These are phyloP conservation scores for Hypoxylon fuscum DNA, from an alignment of 495 filamentous ascomycete species.

Conservation along the genomic window DNA sequence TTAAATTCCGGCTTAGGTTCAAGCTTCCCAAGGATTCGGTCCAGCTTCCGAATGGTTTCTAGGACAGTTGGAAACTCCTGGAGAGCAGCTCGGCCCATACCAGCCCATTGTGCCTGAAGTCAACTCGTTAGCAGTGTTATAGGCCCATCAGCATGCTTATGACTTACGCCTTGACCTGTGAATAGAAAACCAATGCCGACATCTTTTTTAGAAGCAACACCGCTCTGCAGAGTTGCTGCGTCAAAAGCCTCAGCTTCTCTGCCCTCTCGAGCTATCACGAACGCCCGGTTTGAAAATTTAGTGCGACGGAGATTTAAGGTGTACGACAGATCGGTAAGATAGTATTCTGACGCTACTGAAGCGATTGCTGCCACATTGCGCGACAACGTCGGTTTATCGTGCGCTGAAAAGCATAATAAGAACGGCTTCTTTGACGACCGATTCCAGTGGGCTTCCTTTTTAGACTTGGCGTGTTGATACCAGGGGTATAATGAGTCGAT, in stretches of 20 bases:
- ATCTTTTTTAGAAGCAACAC: conserved; percentile 24
- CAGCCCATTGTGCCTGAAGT: conserved; percentile 55
- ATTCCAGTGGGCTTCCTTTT: conserved; percentile 4
- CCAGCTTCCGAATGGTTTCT: conserved; percentile 32
- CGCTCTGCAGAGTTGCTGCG: conserved; percentile 9
- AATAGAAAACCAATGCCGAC: conserved; percentile 48
- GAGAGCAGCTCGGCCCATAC: conserved; percentile 54
- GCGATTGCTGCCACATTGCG: conserved; percentile 44
- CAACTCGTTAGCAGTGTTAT: neutral
- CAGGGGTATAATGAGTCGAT: conserved; percentile 7
- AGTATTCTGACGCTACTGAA: conserved; percentile 38
- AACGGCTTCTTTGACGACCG: conserved; percentile 9
- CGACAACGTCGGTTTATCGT: conserved; percentile 43
- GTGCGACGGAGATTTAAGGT: conserved; percentile 46
- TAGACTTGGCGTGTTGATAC: conserved; percentile 1
- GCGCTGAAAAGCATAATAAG: conserved; percentile 45
- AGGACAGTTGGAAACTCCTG: conserved; percentile 24
- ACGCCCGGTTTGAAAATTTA: conserved; percentile 38
- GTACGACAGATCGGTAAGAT: conserved; percentile 48
- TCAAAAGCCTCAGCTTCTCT: conserved; percentile 22
- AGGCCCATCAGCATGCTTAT: neutral
- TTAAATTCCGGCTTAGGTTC: conserved; percentile 24
- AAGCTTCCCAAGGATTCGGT: conserved; percentile 31
- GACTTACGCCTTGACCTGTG: conserved; percentile 57
- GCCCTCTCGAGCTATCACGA: conserved; percentile 36